phyloP scores from a whole-genome alignment of 2,329 filamentous ascomycete genomes.

The Aspergillus brasiliensis region DNA sequence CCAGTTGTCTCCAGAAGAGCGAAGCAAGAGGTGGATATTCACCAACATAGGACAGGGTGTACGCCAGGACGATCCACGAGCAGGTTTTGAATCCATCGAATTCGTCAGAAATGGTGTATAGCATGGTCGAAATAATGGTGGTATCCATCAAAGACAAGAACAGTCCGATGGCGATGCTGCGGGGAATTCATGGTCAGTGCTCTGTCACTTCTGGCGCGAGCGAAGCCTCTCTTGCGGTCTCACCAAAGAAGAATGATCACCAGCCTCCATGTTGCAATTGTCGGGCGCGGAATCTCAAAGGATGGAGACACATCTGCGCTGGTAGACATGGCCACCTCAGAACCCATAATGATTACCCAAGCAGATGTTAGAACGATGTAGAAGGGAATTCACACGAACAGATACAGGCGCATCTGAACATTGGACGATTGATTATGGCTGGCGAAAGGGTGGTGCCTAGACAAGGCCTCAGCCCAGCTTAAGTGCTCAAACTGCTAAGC shows the following conservation, averaged over 20 bases:
- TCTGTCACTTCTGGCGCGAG: background rate
- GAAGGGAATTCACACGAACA: background rate
- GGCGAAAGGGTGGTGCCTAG: background rate
- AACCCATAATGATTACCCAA: conserved; percentile 1
- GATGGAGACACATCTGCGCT: background rate
- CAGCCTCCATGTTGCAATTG: conserved; percentile 9
- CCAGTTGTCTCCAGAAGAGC: background rate
- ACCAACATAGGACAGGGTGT: conserved; percentile 12
- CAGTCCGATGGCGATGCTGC: conserved; percentile 9
- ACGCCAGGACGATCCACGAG: conserved; percentile 9
- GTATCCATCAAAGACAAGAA: conserved; percentile 9
- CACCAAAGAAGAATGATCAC: conserved; percentile 11
- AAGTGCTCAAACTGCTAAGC: background rate
- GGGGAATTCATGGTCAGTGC: background rate
- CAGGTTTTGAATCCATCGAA: conserved; percentile 4
- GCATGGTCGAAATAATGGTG: conserved; percentile 12
- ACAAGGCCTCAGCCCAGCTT: background rate
- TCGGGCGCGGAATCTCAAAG: background rate
- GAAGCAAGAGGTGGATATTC: background rate
- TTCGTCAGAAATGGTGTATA: conserved; percentile 13
- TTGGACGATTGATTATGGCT: background rate
- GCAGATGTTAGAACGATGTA: background rate
- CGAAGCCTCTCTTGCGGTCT: background rate
- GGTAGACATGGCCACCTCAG: background rate
- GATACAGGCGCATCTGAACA: background rate